Percentiles rank a stretch among this genome's conserved stretches.
Evolutionary conservation across 805 yeast species (phyloP).

Genomic region (Candida morakotiae): DNA sequence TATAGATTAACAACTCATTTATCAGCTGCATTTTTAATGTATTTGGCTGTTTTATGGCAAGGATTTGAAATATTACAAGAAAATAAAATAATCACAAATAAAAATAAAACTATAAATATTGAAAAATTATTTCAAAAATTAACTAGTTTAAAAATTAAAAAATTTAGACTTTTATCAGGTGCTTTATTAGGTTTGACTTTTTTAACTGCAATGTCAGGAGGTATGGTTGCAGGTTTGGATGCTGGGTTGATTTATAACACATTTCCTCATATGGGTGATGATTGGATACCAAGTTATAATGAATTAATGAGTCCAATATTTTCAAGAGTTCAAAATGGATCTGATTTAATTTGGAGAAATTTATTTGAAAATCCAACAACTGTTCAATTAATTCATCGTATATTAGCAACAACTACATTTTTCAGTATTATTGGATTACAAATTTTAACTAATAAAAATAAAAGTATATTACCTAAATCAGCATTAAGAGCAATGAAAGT

Average conservation of each 20-base stretch:
- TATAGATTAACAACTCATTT: slow-evolving; percentile 91
- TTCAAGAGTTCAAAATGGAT: slow-evolving; percentile 59
- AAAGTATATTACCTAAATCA: slow-evolving; percentile 50
- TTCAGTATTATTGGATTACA: slow-evolving; percentile 67
- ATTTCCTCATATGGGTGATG: slow-evolving; percentile 95
- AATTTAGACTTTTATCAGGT: slow-evolving; percentile 51
- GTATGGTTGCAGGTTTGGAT: slow-evolving; percentile 96
- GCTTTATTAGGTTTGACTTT: slow-evolving; percentile 69
- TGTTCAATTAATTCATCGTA: slow-evolving; percentile 88
- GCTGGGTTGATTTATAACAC: slow-evolving; percentile 96
- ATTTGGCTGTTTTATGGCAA: slow-evolving; percentile 85
- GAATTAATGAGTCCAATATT: slow-evolving; percentile 77
- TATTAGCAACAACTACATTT: slow-evolving; percentile 79
- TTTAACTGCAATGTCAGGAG: slow-evolving; percentile 94
- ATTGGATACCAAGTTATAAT: slow-evolving; percentile 63
- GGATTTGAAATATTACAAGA: slow-evolving; percentile 83
- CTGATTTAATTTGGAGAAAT: slow-evolving; percentile 89
- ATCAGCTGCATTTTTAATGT: slow-evolving; percentile 86
- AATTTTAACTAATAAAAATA: slow-evolving; percentile 57
- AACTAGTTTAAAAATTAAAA: slow-evolving; percentile 55
- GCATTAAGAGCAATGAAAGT: slow-evolving; percentile 55
- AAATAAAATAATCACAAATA: slow-evolving; percentile 52
- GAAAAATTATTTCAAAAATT: slow-evolving; percentile 52
- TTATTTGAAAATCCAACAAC: slow-evolving; percentile 93
- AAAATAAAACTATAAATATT: slow-evolving; percentile 41